phyloP scores from a whole-genome alignment of 1,284 basidiomycete genomes.

The Rhodofomes roseus region DNA sequence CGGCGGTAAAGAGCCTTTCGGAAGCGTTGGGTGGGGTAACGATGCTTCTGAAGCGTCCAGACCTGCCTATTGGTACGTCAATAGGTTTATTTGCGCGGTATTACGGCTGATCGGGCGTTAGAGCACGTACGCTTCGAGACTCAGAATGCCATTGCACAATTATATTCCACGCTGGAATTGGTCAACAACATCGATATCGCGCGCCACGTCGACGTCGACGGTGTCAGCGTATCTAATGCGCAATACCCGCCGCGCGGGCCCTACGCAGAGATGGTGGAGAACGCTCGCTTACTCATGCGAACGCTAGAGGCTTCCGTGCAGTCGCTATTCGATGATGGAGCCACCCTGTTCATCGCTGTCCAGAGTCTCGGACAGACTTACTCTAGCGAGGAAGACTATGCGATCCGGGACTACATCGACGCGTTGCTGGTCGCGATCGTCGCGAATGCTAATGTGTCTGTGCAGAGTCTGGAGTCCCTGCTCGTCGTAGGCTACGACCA shows the following conservation, averaged over 20 bases:
- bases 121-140: slow-evolving; percentile 27
- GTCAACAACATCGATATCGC: slow-evolving; percentile 72
- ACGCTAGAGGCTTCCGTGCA: slow-evolving; percentile 66
- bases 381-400: slow-evolving; percentile 13
- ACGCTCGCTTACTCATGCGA: slow-evolving; percentile 62
- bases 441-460: slow-evolving; percentile 49
- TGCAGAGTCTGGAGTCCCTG: slow-evolving; percentile 58
- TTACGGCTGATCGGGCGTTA: slow-evolving; percentile 8
- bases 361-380: slow-evolving; percentile 34
- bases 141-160: slow-evolving; percentile 47
- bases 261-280: slow-evolving; percentile 62
- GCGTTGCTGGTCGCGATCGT: slow-evolving; percentile 46
- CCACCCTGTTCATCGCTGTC: slow-evolving; percentile 50
- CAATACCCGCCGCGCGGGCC: slow-evolving; percentile 36
- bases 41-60: slow-evolving; percentile 7
- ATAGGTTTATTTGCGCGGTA: not conserved
- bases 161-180: slow-evolving; percentile 53
- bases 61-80: slow-evolving; percentile 9
- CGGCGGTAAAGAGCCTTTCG: slow-evolving; percentile 45
- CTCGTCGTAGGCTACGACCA: slow-evolving; percentile 66
- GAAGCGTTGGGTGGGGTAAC: slow-evolving; percentile 35
- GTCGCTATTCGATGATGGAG: slow-evolving; percentile 66
- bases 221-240: slow-evolving; percentile 49
- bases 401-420: slow-evolving; percentile 42
- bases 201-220: slow-evolving; percentile 74